These are phyloP conservation scores for Jimgerdemannia flammicorona DNA, from an alignment of 192 early-diverging fungal species.

Conservation along the genomic window DNA sequence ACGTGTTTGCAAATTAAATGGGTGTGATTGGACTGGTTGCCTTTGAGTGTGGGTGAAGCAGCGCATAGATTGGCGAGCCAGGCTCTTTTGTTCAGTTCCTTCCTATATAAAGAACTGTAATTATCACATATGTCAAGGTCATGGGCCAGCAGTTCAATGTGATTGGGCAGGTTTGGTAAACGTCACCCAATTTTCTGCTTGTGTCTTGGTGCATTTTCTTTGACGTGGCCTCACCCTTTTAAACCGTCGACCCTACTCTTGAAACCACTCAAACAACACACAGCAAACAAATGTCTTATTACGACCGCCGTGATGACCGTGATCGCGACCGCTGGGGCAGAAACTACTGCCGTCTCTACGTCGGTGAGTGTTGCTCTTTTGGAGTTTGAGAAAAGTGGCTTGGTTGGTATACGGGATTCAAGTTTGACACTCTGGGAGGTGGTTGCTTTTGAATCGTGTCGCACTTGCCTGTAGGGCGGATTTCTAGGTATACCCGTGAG, in stretches of 20 bases:
- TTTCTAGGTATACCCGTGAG: conserved; percentile 15
- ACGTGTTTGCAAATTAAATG: too few relatives aligned
- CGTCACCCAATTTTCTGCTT: too few relatives aligned
- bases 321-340: not conserved
- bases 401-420: not conserved
- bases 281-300: not conserved
- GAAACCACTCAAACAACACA: too few relatives aligned
- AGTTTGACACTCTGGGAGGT: not conserved
- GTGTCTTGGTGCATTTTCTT: not conserved
- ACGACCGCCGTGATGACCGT: not conserved
- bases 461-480: not conserved
- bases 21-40: too few relatives aligned
- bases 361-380: not conserved
- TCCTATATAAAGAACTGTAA: too few relatives aligned
- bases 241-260: not conserved
- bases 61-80: too few relatives aligned
- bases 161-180: too few relatives aligned
- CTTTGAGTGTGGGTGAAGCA: too few relatives aligned
- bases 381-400: not conserved
- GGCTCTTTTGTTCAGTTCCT: too few relatives aligned
- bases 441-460: not conserved
- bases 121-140: too few relatives aligned
- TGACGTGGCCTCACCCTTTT: not conserved
- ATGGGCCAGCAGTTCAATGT: too few relatives aligned
- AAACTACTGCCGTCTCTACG: not conserved